Conservation (phyloP, 768 basidiomycete species). For the Neoboletus subvelutipes region DNA sequence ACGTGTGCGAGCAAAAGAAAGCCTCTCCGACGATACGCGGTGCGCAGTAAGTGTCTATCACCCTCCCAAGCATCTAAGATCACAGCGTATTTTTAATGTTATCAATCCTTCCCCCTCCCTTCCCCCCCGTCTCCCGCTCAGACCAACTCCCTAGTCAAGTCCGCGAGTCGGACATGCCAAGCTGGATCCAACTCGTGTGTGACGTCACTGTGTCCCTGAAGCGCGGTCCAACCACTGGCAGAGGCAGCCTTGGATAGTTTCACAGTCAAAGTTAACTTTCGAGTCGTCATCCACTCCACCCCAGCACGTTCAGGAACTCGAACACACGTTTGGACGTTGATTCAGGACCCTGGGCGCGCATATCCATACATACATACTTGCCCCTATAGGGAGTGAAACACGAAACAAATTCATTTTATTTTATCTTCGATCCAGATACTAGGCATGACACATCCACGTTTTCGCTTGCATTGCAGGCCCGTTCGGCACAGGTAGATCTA, state of each 20-base stretch:
- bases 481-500: not conserved
- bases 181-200: too few species aligned
- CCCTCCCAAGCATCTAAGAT: not conserved
- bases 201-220: not conserved
- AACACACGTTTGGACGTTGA: not conserved
- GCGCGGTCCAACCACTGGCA: not conserved
- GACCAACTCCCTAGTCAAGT: not conserved
- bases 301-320: not conserved
- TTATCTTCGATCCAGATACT: not conserved
- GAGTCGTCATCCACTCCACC: not conserved
- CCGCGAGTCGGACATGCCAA: not conserved
- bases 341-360: not conserved
- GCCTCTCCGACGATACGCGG: not conserved
- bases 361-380: not conserved
- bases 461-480: not conserved
- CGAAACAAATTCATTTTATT: not conserved
- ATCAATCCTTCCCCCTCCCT: too few species aligned
- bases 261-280: not conserved
- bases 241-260: not conserved
- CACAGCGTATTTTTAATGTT: not conserved
- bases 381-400: not conserved
- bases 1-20: not conserved
- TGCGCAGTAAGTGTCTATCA: not conserved
- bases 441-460: not conserved
- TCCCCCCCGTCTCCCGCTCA: not conserved